Evolutionary conservation across 2,329 filamentous ascomycete species (phyloP).

Genomic region (Pseudopithomyces chartarum): DNA sequence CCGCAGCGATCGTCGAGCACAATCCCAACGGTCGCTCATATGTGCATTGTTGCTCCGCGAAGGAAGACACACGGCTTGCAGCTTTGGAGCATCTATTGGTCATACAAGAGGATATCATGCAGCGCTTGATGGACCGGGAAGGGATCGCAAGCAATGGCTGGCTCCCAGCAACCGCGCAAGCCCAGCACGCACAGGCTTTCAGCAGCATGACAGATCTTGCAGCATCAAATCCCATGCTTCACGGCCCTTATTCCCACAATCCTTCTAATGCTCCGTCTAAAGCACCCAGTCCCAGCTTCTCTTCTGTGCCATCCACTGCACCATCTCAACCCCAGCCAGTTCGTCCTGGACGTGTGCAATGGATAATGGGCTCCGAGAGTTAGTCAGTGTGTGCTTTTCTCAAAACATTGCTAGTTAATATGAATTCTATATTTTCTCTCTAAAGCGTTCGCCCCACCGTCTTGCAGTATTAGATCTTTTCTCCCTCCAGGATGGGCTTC

Average conservation of each 20-base stretch:
- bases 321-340: conserved; percentile 21
- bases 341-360: conserved; percentile 33
- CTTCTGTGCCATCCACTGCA: conserved; percentile 6
- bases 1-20: conserved; percentile 45
- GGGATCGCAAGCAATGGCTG: conserved; percentile 43
- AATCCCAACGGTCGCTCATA: conserved; percentile 40
- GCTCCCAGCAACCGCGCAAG: conserved; percentile 39
- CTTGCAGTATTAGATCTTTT: conserved; percentile 43
- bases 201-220: conserved; percentile 18
- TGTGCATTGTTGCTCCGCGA: conserved; percentile 40
- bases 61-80: conserved; percentile 35
- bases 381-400: conserved; percentile 1
- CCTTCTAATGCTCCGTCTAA: conserved; percentile 1
- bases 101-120: conserved; percentile 42
- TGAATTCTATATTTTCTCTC: not conserved
- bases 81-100: conserved; percentile 42
- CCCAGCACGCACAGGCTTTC: conserved; percentile 36
- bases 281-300: not conserved
- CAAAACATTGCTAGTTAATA: not conserved
- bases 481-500: conserved; percentile 70
- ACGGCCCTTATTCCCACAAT: not conserved
- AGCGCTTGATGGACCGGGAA: conserved; percentile 38
- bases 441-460: not conserved
- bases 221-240: not conserved
- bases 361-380: conserved; percentile 42